Base-by-base conservation (phyloP, 2,329 filamentous ascomycete species). In the Beauveria scarabaeidicola region DNA sequence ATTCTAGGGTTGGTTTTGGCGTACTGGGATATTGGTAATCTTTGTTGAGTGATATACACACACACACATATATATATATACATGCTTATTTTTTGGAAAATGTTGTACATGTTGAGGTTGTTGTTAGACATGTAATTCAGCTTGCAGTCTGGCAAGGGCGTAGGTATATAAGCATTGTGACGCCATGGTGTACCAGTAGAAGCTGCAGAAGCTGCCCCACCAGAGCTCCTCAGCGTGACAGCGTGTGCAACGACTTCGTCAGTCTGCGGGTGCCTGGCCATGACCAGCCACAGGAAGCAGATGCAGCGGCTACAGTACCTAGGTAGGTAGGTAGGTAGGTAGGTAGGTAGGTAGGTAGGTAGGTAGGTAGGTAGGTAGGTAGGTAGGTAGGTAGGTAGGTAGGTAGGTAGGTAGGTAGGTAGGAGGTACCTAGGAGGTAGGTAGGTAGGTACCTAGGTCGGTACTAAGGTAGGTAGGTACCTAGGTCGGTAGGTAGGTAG, bases 251-350 rank as follows among this genome's bases (percentile, higher is more conserved):
- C 29, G 53, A 43, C 40, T 41, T 44, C 59, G 59, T 61, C 52
- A 48, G 44, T 56, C 38, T 17, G 46, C 36, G 40, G 59, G 32
- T 61, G 59, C 59, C 59, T 61, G 23, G 51, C 32, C 52, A n/a
- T 17, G 1, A 36, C 27, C 52, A 52, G 36, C 50, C 50, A 40
- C 15, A 11, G 10, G n/a, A 36, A 36, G 11, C 10, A 32, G 29
- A 32, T 32, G 10, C 11, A 32, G 29, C 29, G 29, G 29, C 29
- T 32, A 32, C 29, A 13, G n/a, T 36, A 23, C 19, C 13, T 13
- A 29, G 41, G 5, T 44, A 19, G 21, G 41, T 44, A 19, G 41
- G 41, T 23, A 19, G 29, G 29, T 41, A 5, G 0, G 17, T 41
- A n/a, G 36, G 27, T 27, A 29, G 7, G 5, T 29, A 32, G 11